phyloP scores from a whole-genome alignment of 352 stramenopile genomes.

The Phytophthora idaei region DNA sequence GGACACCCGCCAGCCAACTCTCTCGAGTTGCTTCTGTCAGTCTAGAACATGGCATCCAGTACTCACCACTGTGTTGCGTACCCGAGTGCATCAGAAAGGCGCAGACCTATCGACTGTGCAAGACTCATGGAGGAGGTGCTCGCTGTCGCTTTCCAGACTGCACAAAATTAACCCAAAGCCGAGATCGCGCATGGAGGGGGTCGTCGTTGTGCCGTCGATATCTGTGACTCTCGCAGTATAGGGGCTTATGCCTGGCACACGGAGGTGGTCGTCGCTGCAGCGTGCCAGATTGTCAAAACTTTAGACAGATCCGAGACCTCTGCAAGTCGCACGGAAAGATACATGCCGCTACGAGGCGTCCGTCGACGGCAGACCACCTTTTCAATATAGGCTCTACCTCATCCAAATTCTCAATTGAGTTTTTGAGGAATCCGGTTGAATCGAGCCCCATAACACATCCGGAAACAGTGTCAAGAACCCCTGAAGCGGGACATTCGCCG shows the following conservation, averaged over 20 bases:
- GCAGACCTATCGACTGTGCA: slow-evolving; percentile 5
- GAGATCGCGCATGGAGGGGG: slow-evolving; percentile 3
- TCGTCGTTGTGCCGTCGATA: slow-evolving; percentile 2
- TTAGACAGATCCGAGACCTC: slow-evolving; percentile 9
- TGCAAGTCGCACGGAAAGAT: slow-evolving; percentile 15
- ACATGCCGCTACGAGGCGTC: background rate
- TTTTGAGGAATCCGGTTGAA: slow-evolving; percentile 1
- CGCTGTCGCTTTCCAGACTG: slow-evolving; percentile 2
- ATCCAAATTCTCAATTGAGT: slow-evolving; percentile 1
- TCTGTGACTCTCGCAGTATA: slow-evolving; percentile 11
- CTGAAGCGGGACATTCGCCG: background rate
- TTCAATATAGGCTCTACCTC: background rate
- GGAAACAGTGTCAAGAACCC: background rate
- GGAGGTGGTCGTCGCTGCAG: slow-evolving; percentile 14
- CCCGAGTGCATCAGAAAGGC: slow-evolving; percentile 5
- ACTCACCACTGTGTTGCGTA: background rate
- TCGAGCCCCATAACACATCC: background rate
- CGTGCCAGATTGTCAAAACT: slow-evolving; percentile 11
- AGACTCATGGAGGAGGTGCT: slow-evolving; percentile 6
- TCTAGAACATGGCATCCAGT: background rate
- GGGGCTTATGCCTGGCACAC: slow-evolving; percentile 2
- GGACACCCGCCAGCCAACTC: background rate
- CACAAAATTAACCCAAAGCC: background rate
- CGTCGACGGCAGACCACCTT: background rate
- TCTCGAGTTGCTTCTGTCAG: background rate